Conservation (phyloP, 2,329 filamentous ascomycete genomes). For the Botrytis fragariae region DNA sequence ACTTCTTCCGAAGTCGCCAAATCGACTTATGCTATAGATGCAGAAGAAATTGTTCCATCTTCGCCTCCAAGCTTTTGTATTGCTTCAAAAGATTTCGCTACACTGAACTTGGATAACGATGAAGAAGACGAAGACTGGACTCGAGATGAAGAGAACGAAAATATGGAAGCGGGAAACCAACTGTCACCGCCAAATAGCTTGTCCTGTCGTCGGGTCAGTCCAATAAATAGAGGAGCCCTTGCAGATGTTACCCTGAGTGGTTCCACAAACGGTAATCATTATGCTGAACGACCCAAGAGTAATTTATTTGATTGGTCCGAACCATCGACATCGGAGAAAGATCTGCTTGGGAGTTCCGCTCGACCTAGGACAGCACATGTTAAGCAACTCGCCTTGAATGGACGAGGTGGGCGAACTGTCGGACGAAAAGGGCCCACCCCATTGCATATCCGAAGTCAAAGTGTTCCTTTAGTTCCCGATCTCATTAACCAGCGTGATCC, state of each 20-base stretch:
- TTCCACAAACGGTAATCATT: conserved; percentile 38
- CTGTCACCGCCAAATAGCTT: conserved; percentile 56
- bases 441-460: conserved; percentile 72
- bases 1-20: conserved; percentile 25
- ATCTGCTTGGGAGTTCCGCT: conserved; percentile 55
- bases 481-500: conserved; percentile 50
- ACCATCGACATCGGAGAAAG: conserved; percentile 60
- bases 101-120: conserved; percentile 57
- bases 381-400: conserved; percentile 65
- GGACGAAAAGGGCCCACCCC: conserved; percentile 67
- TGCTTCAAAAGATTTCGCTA: conserved; percentile 44
- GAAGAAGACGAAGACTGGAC: conserved; percentile 62
- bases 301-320: conserved; percentile 81
- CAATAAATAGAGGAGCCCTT: conserved; percentile 54
- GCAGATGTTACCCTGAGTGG: conserved; percentile 51
- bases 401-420: conserved; percentile 65
- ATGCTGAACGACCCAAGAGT: conserved; percentile 56
- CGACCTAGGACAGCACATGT: conserved; percentile 74
- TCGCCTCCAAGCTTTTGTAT: conserved; percentile 38
- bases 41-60: conserved; percentile 28
- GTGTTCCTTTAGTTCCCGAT: conserved; percentile 71
- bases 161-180: conserved; percentile 52
- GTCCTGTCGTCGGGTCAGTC: conserved; percentile 53
- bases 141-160: conserved; percentile 51
- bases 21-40: conserved; percentile 22